Evolutionary conservation across 2,329 filamentous ascomycete genomes (phyloP), one percentile per base, ranked within the genome.

Genomic region (Tolypocladium nubicola): DNA sequence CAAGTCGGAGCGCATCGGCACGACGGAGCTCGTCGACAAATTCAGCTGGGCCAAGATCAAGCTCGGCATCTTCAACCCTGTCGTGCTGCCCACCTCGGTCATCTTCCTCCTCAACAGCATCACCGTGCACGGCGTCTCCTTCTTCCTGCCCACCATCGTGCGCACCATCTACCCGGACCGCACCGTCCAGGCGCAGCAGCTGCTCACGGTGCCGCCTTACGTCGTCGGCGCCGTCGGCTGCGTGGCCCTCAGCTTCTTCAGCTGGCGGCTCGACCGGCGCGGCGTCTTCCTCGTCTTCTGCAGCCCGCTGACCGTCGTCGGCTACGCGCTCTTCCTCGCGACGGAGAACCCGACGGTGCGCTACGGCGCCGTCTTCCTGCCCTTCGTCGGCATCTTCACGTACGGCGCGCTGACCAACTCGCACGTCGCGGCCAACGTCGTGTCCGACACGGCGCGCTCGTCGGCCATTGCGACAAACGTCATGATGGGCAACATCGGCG

Each of bases 141-240:
- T 89, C 76, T 90, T 90, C 71, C 72, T 81, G 0, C 87, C 87
- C 0, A 89, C 86, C 0, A 89, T 90, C 60, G 84, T 90, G 47
- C 71, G 72, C 49, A 87, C 81, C 7, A 89, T 89, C 67, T 89
- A 88, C 65, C 85, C 85, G 0, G 63, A 76, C 3, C 70, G 74
- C 56, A 75, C 73, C 16, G 78, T 83, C 10, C 73, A 87, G 33
- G 77, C 73, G 13, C 83, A 88, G 67, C 87, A 90, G 70, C 79
- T 89, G 0, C 80, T 80, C 62, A 89, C 86, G 0, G 86, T 89
- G 0, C 86, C 86, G 0, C 86, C 86, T 0, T 89, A 89, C 65
- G 69, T 84, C 1, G 80, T 88, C 0, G 86, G 85, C 1, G 84
- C 76, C 1, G 81, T 87, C 67, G 84, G 85, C 68, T 83, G 81